Percentiles rank a stretch among this genome's conserved stretches.
Evolutionary conservation across 352 stramenopile species (phyloP).

Genomic region (Pythium oligandrum): DNA sequence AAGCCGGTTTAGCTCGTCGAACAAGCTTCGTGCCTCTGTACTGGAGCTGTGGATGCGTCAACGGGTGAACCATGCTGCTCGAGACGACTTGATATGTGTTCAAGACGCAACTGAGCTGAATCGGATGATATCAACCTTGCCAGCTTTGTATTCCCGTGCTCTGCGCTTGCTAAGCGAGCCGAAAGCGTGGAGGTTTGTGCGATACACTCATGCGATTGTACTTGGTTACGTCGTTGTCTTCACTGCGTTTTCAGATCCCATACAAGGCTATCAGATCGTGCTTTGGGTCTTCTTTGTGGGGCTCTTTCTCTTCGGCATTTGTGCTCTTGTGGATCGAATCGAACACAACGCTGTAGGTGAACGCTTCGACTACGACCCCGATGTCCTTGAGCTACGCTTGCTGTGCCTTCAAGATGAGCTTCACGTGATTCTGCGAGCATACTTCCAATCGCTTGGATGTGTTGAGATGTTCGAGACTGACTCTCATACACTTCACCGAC

Average conservation of each 20-base stretch:
- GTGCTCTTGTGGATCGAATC: constrained; percentile 39
- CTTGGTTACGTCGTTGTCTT: constrained; percentile 41
- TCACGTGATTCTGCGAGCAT: constrained; percentile 41
- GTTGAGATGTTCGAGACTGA: constrained; percentile 29
- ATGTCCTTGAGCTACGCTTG: constrained; percentile 38
- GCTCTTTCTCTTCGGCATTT: constrained; percentile 42
- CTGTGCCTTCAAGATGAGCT: constrained; percentile 52
- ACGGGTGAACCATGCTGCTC: constrained; percentile 31
- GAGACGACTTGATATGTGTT: constrained; percentile 34
- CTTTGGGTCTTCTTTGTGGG: constrained; percentile 26
- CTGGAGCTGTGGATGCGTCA: constrained; percentile 58
- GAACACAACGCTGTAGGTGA: constrained; percentile 39
- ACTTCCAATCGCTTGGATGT: constrained; percentile 41
- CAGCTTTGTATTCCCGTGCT: constrained; percentile 46
- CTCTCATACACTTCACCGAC: background rate
- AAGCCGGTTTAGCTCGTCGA: constrained; percentile 41
- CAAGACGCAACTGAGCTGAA: constrained; percentile 50
- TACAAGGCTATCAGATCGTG: constrained; percentile 17
- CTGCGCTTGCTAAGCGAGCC: constrained; percentile 47
- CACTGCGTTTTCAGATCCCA: constrained; percentile 13
- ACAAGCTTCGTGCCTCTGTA: constrained; percentile 43
- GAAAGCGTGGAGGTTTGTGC: constrained; percentile 38
- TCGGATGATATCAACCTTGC: constrained; percentile 33
- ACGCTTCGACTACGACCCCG: constrained; percentile 23
- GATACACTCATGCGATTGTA: constrained; percentile 35